Base-by-base conservation (phyloP, 176 grass and related monocot species). In the Cymbopogon citratus region DNA sequence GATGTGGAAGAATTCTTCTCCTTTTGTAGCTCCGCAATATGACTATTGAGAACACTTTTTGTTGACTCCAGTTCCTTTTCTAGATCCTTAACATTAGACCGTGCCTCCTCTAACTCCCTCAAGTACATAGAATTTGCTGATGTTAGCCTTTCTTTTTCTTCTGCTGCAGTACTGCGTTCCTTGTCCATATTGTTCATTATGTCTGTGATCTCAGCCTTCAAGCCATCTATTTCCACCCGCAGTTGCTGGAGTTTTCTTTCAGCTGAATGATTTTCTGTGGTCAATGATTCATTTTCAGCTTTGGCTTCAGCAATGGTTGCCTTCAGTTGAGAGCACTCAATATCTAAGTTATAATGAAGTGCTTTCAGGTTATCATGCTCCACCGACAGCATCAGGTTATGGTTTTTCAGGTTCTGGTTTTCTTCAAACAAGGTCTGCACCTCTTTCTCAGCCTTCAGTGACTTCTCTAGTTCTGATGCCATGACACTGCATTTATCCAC, bases 381-480 rank as follows among this genome's bases (percentile, higher is more conserved):
- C 31, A 56, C 67, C 35, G 44, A 81, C 52, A 90, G 76, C 81
- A 40, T 82, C 25, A 83, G 68, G n/a, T 85, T 90, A 61, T 89
- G 74, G 43, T 94, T 86, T 78, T 92, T 92, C 51, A 87, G 19
- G 14, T 81, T 78, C 71, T 93, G 64, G 29, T 83, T 85, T 86
- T 97, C 83, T 80, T 70, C 12, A 35, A 73, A 28, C 57, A 94
- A 76, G 44, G n/a, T 68, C 60, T 88, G 64, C 70, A 77, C 75
- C 80, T 84, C 66, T 69, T 91, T 71, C 73, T 91, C 71, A 8
- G 72, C 61, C 25, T 80, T 31, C 38, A 62, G 71, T 43, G 76
- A 86, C 67, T 94, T 85, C 62, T 74, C 77, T n/a, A 84, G 45
- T 46, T 91, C 76, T 5, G 60, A 78, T 78, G 83, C 75, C 80